phyloP scores from a whole-genome alignment of 768 basidiomycete genomes.

The Cubamyces lactineus region DNA sequence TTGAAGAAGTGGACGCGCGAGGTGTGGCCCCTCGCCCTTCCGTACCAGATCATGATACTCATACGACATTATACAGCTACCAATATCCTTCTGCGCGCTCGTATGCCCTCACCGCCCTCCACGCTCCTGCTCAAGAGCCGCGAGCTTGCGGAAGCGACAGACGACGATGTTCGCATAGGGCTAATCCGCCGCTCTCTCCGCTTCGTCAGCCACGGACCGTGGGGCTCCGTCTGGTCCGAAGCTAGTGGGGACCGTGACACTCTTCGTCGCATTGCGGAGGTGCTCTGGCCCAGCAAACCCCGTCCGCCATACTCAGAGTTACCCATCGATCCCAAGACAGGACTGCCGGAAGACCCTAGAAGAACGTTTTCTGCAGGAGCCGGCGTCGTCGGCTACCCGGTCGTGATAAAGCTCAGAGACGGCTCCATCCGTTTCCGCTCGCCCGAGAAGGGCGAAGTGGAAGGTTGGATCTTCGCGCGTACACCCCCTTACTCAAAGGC shows the following conservation, averaged over 20 bases:
- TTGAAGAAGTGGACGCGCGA: constrained; percentile 47
- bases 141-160: constrained; percentile 18
- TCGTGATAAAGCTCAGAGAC: constrained; percentile 36
- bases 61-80: constrained; percentile 17
- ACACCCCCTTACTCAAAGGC: constrained; percentile 45
- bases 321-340: constrained; percentile 30
- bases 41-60: neutral
- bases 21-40: constrained; percentile 37
- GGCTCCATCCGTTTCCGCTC: neutral
- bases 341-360: constrained; percentile 22
- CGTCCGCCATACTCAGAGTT: neutral
- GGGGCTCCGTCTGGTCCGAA: constrained; percentile 73
- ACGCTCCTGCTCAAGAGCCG: constrained; percentile 34
- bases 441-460: constrained; percentile 18
- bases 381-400: constrained; percentile 67
- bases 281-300: constrained; percentile 46
- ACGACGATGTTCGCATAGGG: constrained; percentile 26
- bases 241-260: constrained; percentile 52
- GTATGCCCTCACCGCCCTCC: constrained; percentile 30
- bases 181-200: constrained; percentile 56
- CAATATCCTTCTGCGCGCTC: constrained; percentile 20
- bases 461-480: constrained; percentile 63
- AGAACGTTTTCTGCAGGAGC: constrained; percentile 57
- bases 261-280: constrained; percentile 50
- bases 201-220: constrained; percentile 71